phyloP scores from a whole-genome alignment of 1,139 yeast genomes.

The Geotrichum aggregatum region DNA sequence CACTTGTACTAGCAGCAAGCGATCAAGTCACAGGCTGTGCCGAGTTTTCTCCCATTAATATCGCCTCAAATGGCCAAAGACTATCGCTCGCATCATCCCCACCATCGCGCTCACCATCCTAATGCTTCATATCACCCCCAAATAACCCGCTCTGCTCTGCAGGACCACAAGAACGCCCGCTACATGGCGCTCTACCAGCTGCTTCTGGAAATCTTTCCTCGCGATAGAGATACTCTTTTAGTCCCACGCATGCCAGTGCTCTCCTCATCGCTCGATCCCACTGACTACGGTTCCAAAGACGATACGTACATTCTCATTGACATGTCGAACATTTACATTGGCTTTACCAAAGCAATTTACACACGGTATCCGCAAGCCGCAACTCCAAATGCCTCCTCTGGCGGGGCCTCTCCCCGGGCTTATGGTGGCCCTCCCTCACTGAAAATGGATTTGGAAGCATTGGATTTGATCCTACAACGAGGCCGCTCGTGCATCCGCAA shows the following conservation, averaged over 20 bases:
- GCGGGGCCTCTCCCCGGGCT: background rate
- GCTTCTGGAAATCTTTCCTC: slow-evolving; percentile 23
- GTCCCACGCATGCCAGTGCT: slow-evolving; percentile 19
- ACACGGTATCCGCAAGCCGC: background rate
- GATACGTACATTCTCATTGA: slow-evolving; percentile 25
- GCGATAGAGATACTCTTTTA: slow-evolving; percentile 25
- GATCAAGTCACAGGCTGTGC: background rate
- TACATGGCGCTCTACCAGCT: slow-evolving; percentile 18
- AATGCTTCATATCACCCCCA: slow-evolving; percentile 13
- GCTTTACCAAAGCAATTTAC: slow-evolving; percentile 15
- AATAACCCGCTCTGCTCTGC: slow-evolving; percentile 14
- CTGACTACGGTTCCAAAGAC: background rate
- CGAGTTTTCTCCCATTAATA: background rate
- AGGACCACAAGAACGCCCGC: slow-evolving; percentile 14
- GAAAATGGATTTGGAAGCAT: slow-evolving; percentile 21
- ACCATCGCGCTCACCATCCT: slow-evolving; percentile 10
- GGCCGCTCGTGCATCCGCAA: slow-evolving; percentile 24
- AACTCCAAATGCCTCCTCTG: background rate
- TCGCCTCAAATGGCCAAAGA: slow-evolving; percentile 5
- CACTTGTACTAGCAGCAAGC: background rate
- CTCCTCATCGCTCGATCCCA: background rate
- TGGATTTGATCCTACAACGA: slow-evolving; percentile 25
- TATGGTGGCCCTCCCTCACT: background rate
- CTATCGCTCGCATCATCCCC: slow-evolving; percentile 9
- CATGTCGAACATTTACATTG: slow-evolving; percentile 29